A percentile compares a stretch with the other conserved stretches of the same genome.
Evolutionary conservation across 345 rosid genomes (phyloP).

Genomic region (Melaleuca quinquenervia): DNA sequence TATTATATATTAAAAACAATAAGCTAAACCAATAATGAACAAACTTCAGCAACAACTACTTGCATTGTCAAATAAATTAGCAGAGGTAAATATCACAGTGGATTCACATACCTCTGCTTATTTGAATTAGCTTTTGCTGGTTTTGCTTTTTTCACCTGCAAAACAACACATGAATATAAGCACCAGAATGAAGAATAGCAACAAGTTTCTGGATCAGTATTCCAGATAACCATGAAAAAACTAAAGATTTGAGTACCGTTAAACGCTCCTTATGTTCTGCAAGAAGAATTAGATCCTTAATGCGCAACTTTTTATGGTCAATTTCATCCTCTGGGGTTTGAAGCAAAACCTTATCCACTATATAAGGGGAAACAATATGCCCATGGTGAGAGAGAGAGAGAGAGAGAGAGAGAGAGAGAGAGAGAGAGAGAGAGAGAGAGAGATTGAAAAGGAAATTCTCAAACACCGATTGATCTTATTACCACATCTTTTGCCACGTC

Average conservation of each 20-base stretch:
- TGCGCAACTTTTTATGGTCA: conserved; percentile 33
- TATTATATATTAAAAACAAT: not conserved
- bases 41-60: not conserved
- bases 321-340: conserved; percentile 64
- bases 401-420: not conserved
- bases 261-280: conserved; percentile 53
- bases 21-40: not conserved
- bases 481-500: conserved; percentile 51
- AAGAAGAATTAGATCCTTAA: conserved; percentile 62
- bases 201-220: not conserved
- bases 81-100: not conserved
- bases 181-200: not conserved
- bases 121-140: conserved; percentile 8
- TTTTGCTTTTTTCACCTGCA: conserved; percentile 61
- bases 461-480: not conserved
- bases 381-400: not conserved
- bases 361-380: not conserved
- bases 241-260: conserved; percentile 26
- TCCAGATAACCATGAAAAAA: not conserved
- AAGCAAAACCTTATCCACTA: conserved; percentile 60
- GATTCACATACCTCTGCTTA: conserved; percentile 37
- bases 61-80: not conserved
- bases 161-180: not conserved
- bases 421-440: not conserved
- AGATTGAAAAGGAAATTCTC: not conserved